Evolutionary conservation across 2,329 filamentous ascomycete genomes (phyloP), one percentile per base, ranked within the genome.

Genomic region (Penicillium sp.): DNA sequence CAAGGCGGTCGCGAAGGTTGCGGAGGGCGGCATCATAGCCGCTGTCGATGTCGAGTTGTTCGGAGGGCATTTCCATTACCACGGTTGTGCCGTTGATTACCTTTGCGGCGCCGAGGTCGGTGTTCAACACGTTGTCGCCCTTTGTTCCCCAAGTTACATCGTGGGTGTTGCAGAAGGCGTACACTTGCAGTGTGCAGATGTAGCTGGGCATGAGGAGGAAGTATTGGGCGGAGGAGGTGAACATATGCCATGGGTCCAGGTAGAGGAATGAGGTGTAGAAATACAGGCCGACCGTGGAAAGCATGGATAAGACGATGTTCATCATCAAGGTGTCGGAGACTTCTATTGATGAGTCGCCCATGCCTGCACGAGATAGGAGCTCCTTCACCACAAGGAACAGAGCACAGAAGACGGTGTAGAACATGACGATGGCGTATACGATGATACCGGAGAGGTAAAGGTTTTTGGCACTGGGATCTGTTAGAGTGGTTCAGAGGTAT

Each of bases 81-180:
- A 99, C 94, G 0, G 87, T 90, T 53, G 86, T 82, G 43, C 83
- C 83, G 49, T 88, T 89, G 58, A 88, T 86, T 44, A 86, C 86
- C 6, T 89, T 84, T 11, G 95, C 94, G 5, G 89, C 85, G 50
- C 94, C 94, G 0, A 99, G 84, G 69, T 99, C 95, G 7, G 89
- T 96, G 72, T 90, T 87, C 64, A 94, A 87, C 31, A 95, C 85
- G 72, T 99, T 99, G 80, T 99, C 94, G 51, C 94, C 94, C 76
- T 99, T 99, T 41, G 94, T 99, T 40, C 94, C 94, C 94, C 94
- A 99, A 0, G 92, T 95, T 18, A 99, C 91, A 70, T 99, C 94
- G 81, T 99, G 94, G 0, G 92, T 95, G 76, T 99, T 99, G 79
- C 94, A 97, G 74, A 99, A 99, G 39, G 94, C 94, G 74, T 99